Evolutionary conservation across 192 early-diverging fungal genomes (phyloP), one percentile per base, ranked within the genome.

Genomic region (Coemansia sp.): DNA sequence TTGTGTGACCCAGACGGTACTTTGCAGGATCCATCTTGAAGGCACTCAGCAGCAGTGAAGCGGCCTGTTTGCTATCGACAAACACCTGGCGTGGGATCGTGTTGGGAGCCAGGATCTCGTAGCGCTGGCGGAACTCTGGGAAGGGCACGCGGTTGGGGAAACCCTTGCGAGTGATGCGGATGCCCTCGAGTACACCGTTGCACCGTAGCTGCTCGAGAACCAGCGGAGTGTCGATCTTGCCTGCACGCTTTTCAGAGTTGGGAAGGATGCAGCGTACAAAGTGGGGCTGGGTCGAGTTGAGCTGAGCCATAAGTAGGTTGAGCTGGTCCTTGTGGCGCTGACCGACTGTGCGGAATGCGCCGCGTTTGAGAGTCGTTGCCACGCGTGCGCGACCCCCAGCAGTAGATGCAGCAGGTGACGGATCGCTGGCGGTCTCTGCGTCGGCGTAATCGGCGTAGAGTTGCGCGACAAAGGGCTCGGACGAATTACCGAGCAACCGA

Each of bases 231-330:
- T 93, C 64, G 42, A 97, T 80, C 53, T 84, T 84, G 7, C 90
- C 90, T 0, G 96, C 71, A 18, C 80, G 79, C 74, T 98, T 98
- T 46, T 94, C 87, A 22, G 87, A 71, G 55, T 98, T 98, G 7
- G 96, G 96, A 35, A 97, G 64, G 60, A 98, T 97, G 78, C 96
- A 98, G 19, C 96, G 91, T 29, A 98, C 94, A 80, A 97, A 98
- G 72, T 97, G 96, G 19, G 96, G 96, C 43, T 92, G 80, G 1
- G 94, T 98, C 29, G 84, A 80, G 67, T 93, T 83, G 4, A 98
- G 78, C 58, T 87, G 86, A n/a, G 83, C 82, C 92, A 98, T 93
- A 23, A 98, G 78, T 13, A 85, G 67, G 24, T 80, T 78, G 46
- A 98, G 79, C 57, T 94, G 91, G 58, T 98, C 91, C 67, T 98